Evolutionary conservation across 2,329 filamentous ascomycete genomes (phyloP), one percentile per base, ranked within the genome.

Genomic region (Fusarium concolor): DNA sequence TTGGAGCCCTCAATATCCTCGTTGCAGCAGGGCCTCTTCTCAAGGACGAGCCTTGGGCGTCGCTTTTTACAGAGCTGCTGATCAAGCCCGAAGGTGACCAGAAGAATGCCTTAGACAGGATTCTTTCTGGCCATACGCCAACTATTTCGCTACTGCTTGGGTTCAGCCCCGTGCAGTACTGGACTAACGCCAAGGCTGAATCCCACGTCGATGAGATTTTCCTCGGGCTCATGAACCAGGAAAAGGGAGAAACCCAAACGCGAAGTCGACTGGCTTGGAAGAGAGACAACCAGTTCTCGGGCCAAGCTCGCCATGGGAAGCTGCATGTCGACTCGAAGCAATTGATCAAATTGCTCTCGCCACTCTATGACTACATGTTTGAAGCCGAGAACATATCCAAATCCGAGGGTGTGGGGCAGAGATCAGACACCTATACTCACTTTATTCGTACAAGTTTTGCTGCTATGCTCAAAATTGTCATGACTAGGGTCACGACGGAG

Each of bases 101-200:
- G 15, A 65, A 75, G 38, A 53, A 72, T 20, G 72, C 76, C 9
- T 75, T 85, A 17, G 76, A 82, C 14, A 73, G 73, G 5, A 67
- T 86, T 10, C 79, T 89, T 1, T 79, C 80, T 42, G 83, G 83
- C 1, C 77, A 86, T 59, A 78, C 82, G 1, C 73, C 79, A 0
- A 84, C 82, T 0, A 70, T 87, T 7, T 81, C 83, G 4, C 65
- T 85, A 9, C 72, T 89, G 0, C 73, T 89, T 5, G 87, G 86
- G 1, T 67, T 89, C 31, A 78, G 73, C 1, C 82, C 83, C 2
- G 75, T 82, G 10, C 83, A 86, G 64, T 84, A 82, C 68, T 86
- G 80, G 80, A 85, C 85, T 4, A 85, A 86, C 66, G 71, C 81
- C 9, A 83, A 80, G 15, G 70, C 75, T 5, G 72, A 77, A 6